A percentile compares a stretch with the other conserved stretches of the same genome.
Evolutionary conservation across 192 early-diverging fungal species (phyloP).

Genomic region (Podila epigama): DNA sequence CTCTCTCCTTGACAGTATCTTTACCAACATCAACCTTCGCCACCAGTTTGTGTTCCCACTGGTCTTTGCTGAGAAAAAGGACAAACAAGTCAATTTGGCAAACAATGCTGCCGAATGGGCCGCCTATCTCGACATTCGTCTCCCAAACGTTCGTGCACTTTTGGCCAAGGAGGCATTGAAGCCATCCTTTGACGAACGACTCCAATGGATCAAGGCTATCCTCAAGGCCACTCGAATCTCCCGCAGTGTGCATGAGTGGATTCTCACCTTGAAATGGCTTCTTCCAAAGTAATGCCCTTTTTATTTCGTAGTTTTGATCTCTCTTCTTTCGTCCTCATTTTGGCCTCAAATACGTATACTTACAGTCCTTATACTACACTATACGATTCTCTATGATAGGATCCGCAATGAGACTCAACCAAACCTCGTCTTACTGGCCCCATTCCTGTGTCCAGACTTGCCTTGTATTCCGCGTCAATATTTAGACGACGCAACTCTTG

Average conservation of each 20-base stretch:
- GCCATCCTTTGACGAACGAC: slow-evolving; percentile 41
- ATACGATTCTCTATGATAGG: slow-evolving; percentile 11
- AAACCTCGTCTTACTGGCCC: slow-evolving; percentile 9
- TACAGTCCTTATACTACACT: too few species aligned
- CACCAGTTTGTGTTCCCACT: slow-evolving; percentile 24
- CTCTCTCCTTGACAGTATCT: slow-evolving; percentile 9
- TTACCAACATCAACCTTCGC: slow-evolving; percentile 21
- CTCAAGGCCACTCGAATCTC: slow-evolving; percentile 13
- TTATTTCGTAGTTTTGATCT: neutral
- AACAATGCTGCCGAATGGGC: slow-evolving; percentile 22
- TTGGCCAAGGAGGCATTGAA: slow-evolving; percentile 34
- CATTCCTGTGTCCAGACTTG: neutral
- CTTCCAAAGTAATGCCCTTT: slow-evolving; percentile 22
- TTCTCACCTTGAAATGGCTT: slow-evolving; percentile 37
- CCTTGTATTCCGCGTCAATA: slow-evolving; percentile 17
- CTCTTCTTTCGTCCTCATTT: neutral
- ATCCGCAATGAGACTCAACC: slow-evolving; percentile 47
- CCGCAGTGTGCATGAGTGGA: slow-evolving; percentile 22
- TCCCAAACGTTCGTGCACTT: slow-evolving; percentile 15
- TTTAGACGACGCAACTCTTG: slow-evolving; percentile 26
- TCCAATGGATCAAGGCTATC: slow-evolving; percentile 35
- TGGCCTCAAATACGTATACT: too few species aligned
- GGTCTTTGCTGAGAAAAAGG: slow-evolving; percentile 29
- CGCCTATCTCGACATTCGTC: slow-evolving; percentile 31
- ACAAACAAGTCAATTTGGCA: slow-evolving; percentile 13